phyloP scores from a whole-genome alignment of 2,329 filamentous ascomycete genomes.

The Aureobasidium sp. region DNA sequence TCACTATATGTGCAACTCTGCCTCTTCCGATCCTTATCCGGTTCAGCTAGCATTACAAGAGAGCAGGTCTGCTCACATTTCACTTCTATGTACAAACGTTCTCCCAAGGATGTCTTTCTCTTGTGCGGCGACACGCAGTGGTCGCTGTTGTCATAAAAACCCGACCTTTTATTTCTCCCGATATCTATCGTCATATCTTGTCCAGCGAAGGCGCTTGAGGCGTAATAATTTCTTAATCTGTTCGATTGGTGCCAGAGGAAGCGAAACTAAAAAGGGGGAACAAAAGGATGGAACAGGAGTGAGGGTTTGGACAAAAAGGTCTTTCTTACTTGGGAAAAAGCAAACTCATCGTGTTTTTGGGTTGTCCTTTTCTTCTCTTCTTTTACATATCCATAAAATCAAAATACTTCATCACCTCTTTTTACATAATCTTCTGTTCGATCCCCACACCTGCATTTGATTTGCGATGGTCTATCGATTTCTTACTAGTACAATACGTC shows the following conservation, averaged over 20 bases:
- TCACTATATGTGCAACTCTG: background rate
- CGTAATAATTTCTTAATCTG: background rate
- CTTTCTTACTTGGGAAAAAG: background rate
- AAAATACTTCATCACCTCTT: no score
- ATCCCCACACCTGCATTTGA: no score
- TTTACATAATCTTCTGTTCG: no score
- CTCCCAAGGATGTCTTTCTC: background rate
- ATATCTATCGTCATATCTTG: background rate
- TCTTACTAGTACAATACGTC: no score
- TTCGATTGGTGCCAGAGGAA: background rate
- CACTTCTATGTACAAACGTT: conserved; percentile 8
- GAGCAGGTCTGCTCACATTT: background rate
- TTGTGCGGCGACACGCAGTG: background rate
- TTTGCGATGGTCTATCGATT: no score
- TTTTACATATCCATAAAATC: background rate
- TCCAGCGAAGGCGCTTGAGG: conserved; percentile 1
- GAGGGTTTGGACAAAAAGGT: background rate
- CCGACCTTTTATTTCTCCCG: background rate
- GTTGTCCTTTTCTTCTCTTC: no score
- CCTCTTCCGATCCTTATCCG: background rate
- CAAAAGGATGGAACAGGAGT: background rate
- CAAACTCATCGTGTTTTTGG: background rate
- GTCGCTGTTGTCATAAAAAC: background rate
- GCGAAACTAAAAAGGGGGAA: background rate
- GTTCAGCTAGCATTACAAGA: background rate